A percentile compares a stretch with the other conserved stretches of the same genome.
Evolutionary conservation across 768 basidiomycete genomes (phyloP).

Genomic region (Suillus plorans): DNA sequence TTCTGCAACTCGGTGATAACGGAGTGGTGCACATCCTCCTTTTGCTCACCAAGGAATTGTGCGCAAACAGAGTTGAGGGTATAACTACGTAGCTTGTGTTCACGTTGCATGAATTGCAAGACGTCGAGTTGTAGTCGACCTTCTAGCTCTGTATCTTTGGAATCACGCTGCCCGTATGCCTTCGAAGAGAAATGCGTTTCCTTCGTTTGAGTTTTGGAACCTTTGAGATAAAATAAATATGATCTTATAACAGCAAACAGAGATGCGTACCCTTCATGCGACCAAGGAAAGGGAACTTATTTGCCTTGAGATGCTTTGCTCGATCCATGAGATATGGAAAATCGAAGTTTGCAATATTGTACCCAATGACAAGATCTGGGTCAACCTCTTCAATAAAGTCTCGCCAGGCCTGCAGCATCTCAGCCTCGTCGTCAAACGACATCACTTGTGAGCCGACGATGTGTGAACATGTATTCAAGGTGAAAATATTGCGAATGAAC

Average conservation of each 20-base stretch:
- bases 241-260: not conserved
- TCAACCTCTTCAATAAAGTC: slow-evolving; percentile 89
- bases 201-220: slow-evolving; percentile 74
- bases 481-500: slow-evolving; percentile 96
- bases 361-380: slow-evolving; percentile 95
- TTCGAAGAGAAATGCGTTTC: slow-evolving; percentile 98
- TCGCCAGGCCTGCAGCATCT: slow-evolving; percentile 82
- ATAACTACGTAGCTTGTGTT: slow-evolving; percentile 96
- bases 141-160: slow-evolving; percentile 88
- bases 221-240: slow-evolving; percentile 39
- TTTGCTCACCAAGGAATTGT: slow-evolving; percentile 97
- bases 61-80: slow-evolving; percentile 98
- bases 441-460: slow-evolving; percentile 98
- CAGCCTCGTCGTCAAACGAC: slow-evolving; percentile 70
- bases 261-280: slow-evolving; percentile 61
- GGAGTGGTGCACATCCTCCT: slow-evolving; percentile 98
- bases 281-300: slow-evolving; percentile 72
- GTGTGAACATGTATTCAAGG: slow-evolving; percentile 89
- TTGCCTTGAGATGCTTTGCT: slow-evolving; percentile 74
- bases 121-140: slow-evolving; percentile 95
- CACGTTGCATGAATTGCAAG: slow-evolving; percentile 97
- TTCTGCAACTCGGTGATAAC: slow-evolving; percentile 98
- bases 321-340: slow-evolving; percentile 95
- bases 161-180: slow-evolving; percentile 95
- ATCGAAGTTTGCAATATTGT: slow-evolving; percentile 94